Conservation (phyloP, 441 rosid species). For the Gossypium davidsonii region DNA sequence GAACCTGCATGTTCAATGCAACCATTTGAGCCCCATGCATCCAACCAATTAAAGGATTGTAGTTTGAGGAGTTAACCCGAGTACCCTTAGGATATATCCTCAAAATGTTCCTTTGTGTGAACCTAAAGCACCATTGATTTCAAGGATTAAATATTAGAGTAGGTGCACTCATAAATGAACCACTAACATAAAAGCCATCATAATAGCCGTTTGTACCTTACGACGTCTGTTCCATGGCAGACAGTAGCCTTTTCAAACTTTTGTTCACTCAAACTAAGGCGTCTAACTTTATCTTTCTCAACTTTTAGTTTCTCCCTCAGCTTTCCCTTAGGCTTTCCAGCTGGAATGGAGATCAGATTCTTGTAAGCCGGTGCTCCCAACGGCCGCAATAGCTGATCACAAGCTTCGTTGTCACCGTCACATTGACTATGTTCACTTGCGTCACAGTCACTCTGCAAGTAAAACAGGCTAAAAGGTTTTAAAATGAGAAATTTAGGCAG, state of each 20-base stretch:
- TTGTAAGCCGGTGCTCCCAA: conserved; percentile 31
- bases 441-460: conserved; percentile 38
- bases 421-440: conserved; percentile 21
- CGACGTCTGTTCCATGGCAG: conserved; percentile 42
- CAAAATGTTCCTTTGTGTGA: conserved; percentile 50
- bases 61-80: conserved; percentile 62
- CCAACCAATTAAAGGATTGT: conserved; percentile 69
- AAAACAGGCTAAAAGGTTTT: background rate
- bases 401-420: conserved; percentile 26
- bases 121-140: conserved; percentile 24
- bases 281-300: conserved; percentile 40
- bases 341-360: conserved; percentile 49
- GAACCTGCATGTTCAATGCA: conserved; percentile 83
- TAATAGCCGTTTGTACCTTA: conserved; percentile 28
- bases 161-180: background rate
- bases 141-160: background rate
- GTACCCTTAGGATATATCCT: conserved; percentile 67
- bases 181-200: background rate
- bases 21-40: conserved; percentile 83
- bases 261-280: conserved; percentile 63
- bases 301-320: conserved; percentile 40
- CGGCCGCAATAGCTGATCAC: conserved; percentile 17
- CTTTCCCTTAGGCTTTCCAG: conserved; percentile 56
- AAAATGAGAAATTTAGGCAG: background rate
- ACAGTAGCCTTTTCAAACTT: conserved; percentile 47